Conservation (phyloP, 371 early-diverging fungal genomes). For the Mortierella polycephala region DNA sequence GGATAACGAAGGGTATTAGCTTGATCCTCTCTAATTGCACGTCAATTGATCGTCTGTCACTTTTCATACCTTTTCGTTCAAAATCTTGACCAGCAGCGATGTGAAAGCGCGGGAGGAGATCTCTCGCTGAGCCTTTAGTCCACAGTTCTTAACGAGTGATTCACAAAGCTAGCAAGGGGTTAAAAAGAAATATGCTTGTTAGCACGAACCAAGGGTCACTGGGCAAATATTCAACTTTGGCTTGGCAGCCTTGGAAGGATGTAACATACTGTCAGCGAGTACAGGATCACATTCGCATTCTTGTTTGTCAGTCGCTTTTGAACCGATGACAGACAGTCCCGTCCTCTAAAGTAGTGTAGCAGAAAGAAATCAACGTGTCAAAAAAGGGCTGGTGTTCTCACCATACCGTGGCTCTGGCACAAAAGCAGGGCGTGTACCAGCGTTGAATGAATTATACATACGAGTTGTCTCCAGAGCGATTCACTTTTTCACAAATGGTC, state of each 20-base stretch:
- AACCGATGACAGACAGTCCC: conserved; percentile 79
- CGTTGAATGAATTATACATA: conserved; percentile 4
- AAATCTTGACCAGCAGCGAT: conserved; percentile 78
- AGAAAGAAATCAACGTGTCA: not conserved
- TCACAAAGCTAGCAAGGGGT: conserved; percentile 70
- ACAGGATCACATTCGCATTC: conserved; percentile 89
- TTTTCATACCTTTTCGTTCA: conserved; percentile 72
- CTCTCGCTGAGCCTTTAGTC: conserved; percentile 80
- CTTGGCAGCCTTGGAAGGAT: not conserved
- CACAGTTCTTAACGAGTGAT: conserved; percentile 92
- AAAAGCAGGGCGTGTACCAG: not conserved
- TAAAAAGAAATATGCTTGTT: not conserved
- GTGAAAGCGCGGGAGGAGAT: conserved; percentile 89
- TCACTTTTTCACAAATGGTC: conserved; percentile 88
- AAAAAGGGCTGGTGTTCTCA: not conserved
- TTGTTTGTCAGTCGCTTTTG: conserved; percentile 74
- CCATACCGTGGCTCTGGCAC: not conserved
- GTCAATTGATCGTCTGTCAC: too few relatives aligned
- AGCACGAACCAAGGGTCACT: not conserved
- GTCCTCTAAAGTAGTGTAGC: conserved; percentile 58
- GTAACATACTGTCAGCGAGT: conserved; percentile 73
- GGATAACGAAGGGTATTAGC: conserved; percentile 1
- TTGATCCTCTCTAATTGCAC: not conserved
- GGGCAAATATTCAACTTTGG: not conserved
- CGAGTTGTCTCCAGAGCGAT: conserved; percentile 54